phyloP scores from a whole-genome alignment of 176 grass and related monocot species.

The Oryza nivara region DNA sequence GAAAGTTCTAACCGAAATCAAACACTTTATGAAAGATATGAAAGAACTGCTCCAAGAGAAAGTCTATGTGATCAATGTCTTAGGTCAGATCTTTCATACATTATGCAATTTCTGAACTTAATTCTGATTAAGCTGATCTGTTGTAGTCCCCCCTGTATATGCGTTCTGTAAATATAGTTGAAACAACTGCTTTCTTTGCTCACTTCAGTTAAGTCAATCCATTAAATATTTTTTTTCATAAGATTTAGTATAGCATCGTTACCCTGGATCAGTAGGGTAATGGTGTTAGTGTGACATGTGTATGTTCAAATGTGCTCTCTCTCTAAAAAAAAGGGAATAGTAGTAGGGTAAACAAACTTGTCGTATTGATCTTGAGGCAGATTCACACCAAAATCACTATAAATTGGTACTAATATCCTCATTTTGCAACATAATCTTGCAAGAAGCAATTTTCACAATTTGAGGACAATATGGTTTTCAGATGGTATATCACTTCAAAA shows the following conservation, averaged over 20 bases:
- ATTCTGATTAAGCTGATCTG: neutral
- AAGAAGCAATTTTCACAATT: constrained; percentile 14
- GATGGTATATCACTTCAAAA: constrained; percentile 1
- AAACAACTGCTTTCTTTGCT: neutral
- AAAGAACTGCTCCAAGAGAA: constrained; percentile 79
- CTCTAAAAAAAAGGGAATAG: neutral
- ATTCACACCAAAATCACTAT: neutral
- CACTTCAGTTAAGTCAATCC: neutral
- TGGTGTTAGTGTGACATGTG: neutral
- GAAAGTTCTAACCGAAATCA: constrained; percentile 58
- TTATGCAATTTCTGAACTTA: constrained; percentile 20
- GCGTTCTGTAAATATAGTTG: constrained; percentile 15
- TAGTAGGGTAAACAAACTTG: neutral
- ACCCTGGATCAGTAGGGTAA: neutral
- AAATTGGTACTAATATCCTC: constrained; percentile 4
- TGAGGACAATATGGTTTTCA: constrained; percentile 1
- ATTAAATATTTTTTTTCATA: neutral
- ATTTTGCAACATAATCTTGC: constrained; percentile 30
- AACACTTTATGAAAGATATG: constrained; percentile 74
- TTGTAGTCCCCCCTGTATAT: neutral
- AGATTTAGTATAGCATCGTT: neutral
- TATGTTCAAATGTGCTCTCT: neutral
- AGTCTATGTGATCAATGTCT: constrained; percentile 78
- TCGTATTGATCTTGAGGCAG: neutral
- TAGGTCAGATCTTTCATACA: constrained; percentile 51